Percentiles rank a stretch among this genome's conserved stretches.
Evolutionary conservation across 441 rosid genomes (phyloP).

Genomic region (Syzygium malaccense): DNA sequence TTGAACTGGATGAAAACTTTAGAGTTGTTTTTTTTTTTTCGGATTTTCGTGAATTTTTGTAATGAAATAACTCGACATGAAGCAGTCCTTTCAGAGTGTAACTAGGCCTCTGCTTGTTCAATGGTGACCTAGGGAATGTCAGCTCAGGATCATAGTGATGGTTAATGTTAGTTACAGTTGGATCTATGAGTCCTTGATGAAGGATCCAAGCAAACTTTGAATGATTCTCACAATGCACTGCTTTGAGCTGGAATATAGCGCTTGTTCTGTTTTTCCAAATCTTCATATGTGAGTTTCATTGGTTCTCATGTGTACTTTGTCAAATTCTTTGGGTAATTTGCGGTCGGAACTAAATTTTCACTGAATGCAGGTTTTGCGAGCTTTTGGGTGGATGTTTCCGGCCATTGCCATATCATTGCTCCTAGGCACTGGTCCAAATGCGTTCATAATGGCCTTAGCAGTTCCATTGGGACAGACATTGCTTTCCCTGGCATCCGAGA

Average conservation of each 20-base stretch:
- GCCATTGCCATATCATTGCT: slow-evolving; percentile 60
- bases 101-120: not conserved
- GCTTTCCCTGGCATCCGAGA: slow-evolving; percentile 49
- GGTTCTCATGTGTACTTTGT: not conserved
- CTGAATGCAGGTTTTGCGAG: slow-evolving; percentile 40
- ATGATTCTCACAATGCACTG: not conserved
- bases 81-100: not conserved
- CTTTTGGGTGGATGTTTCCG: slow-evolving; percentile 80
- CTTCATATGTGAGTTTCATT: not conserved
- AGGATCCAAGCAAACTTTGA: not conserved
- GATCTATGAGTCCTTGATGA: not conserved
- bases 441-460: slow-evolving; percentile 79
- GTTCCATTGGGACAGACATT: slow-evolving; percentile 73
- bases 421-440: slow-evolving; percentile 67
- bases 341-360: rapidly evolving
- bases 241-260: not conserved
- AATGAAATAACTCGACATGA: not conserved
- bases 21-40: not conserved
- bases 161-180: not conserved
- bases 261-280: not conserved
- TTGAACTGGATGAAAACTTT: not conserved
- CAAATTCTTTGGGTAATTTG: not conserved
- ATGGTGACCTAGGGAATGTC: not conserved
- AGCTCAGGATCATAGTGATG: not conserved
- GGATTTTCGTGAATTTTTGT: not conserved